Percentiles rank a stretch among this genome's conserved stretches.
phyloP scores from a whole-genome alignment of 75 land plant species.

The Pinus taeda region DNA sequence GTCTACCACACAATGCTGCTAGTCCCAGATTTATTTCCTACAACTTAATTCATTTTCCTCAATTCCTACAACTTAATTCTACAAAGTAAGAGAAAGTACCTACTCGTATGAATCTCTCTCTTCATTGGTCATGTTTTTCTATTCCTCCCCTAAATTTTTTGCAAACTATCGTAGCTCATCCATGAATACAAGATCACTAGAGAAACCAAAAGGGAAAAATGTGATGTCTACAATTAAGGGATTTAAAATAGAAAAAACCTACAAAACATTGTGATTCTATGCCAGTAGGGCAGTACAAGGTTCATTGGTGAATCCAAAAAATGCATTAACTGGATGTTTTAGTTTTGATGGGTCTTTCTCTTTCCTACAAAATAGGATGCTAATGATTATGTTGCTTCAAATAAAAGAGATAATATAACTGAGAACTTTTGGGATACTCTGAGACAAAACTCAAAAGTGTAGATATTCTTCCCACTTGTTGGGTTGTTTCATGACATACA shows the following conservation, averaged over 20 bases:
- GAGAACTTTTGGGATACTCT: not conserved
- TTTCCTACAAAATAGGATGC: conserved; percentile 43
- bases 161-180: conserved; percentile 32
- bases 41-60: too few relatives aligned
- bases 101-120: conserved; percentile 63
- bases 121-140: conserved; percentile 68
- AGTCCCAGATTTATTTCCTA: too few relatives aligned
- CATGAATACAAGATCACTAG: not conserved
- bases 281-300: conserved; percentile 56
- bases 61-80: too few relatives aligned
- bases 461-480: too few relatives aligned
- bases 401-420: not conserved
- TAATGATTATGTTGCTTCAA: not conserved
- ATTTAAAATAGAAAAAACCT: conserved; percentile 29
- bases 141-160: conserved; percentile 80
- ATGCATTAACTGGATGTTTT: conserved; percentile 70
- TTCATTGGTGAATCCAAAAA: conserved; percentile 61
- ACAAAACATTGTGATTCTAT: conserved; percentile 47
- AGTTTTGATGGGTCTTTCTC: conserved; percentile 87
- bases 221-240: not conserved
- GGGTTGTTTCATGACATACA: too few relatives aligned
- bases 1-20: too few relatives aligned
- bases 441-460: too few relatives aligned
- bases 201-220: not conserved
- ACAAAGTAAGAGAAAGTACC: conserved; percentile 21